Evolutionary conservation across 768 basidiomycete genomes (phyloP).

Genomic region (Tephrocybe sp.): DNA sequence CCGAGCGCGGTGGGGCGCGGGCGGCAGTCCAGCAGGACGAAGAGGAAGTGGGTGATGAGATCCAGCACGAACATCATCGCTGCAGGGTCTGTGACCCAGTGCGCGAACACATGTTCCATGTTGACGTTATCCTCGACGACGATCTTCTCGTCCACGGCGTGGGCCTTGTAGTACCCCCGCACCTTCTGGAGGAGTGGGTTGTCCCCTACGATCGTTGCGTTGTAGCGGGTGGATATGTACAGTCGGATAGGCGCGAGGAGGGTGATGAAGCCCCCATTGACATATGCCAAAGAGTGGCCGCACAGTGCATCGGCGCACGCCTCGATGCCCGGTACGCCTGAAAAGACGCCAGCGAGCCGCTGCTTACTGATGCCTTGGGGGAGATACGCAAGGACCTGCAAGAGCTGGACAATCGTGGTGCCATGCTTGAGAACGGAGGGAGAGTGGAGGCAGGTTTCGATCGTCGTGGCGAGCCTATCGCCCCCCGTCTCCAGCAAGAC

Average conservation of each 20-base stretch:
- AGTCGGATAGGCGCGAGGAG: conserved; percentile 6
- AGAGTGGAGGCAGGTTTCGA: not conserved
- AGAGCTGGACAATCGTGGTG: not conserved
- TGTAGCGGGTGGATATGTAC: not conserved
- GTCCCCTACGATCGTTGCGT: not conserved
- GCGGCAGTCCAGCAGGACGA: not conserved
- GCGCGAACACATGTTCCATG: conserved; percentile 10
- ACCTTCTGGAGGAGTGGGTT: conserved; percentile 4
- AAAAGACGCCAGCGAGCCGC: not conserved
- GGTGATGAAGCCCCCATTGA: not conserved
- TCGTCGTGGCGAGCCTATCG: conserved; percentile 1
- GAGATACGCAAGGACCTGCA: conserved; percentile 2
- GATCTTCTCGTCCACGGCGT: not conserved
- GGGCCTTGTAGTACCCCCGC: conserved; percentile 3
- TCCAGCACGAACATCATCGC: not conserved
- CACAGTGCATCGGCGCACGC: not conserved
- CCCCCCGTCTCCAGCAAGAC: not conserved
- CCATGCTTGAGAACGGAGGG: conserved; percentile 1
- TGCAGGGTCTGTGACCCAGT: not conserved
- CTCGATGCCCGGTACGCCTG: not conserved
- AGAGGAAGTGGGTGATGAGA: not conserved
- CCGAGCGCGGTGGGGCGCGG: conserved; percentile 2
- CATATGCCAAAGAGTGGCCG: not conserved
- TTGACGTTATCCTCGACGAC: conserved; percentile 5
- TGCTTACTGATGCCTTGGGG: conserved; percentile 2